Conservation (phyloP, 2,329 filamentous ascomycete genomes). For the Pseudogymnoascus sp. region DNA sequence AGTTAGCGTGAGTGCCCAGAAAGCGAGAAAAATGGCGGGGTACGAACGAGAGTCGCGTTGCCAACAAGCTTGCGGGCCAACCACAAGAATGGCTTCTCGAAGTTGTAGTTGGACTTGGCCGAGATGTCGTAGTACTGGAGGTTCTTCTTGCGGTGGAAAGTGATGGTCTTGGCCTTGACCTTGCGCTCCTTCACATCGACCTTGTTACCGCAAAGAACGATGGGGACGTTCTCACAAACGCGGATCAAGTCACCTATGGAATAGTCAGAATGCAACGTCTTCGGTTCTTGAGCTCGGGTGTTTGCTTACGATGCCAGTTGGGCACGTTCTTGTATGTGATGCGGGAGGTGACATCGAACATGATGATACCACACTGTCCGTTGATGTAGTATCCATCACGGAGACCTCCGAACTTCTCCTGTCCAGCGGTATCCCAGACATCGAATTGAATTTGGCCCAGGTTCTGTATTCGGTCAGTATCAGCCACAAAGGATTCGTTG, state of each 20-base stretch:
- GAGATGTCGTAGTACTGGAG: constrained; percentile 99
- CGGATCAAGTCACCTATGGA: constrained; percentile 83
- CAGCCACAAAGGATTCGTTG: neutral
- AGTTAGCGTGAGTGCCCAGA: neutral
- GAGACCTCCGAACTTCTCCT: constrained; percentile 99
- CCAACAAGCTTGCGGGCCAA: constrained; percentile 96
- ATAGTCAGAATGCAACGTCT: constrained; percentile 13
- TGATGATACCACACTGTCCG: constrained; percentile 99
- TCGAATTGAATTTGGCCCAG: constrained; percentile 95
- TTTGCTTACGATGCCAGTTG: constrained; percentile 95
- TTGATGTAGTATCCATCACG: constrained; percentile 99
- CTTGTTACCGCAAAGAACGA: constrained; percentile 98
- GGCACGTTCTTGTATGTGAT: constrained; percentile 99
- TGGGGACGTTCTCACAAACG: constrained; percentile 98
- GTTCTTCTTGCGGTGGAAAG: constrained; percentile 99
- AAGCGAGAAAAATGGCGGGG: constrained; percentile 19
- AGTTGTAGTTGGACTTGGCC: constrained; percentile 99
- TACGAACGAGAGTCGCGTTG: constrained; percentile 72
- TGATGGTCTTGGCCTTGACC: constrained; percentile 99
- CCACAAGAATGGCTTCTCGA: constrained; percentile 99
- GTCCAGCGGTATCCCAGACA: constrained; percentile 97
- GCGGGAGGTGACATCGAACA: constrained; percentile 98
- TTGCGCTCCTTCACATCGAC: constrained; percentile 99
- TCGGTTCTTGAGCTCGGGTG: neutral
- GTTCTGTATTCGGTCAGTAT: constrained; percentile 51